Conservation (phyloP, 108 stramenopile genomes). For the Cyclotella baltica region DNA sequence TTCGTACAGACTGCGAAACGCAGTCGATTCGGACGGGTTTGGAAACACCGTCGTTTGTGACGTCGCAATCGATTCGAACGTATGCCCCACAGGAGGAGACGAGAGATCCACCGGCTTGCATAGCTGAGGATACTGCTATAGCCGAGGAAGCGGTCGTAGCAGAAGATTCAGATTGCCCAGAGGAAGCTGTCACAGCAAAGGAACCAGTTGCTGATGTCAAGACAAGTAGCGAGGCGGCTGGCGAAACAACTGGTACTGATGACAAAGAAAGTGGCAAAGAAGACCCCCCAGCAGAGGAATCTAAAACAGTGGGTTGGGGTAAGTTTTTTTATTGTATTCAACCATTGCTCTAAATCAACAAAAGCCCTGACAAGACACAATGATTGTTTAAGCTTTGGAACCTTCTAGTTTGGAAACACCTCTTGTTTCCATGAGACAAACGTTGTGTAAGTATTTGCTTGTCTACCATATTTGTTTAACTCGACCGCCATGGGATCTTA, state of each 20-base stretch:
- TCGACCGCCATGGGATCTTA: not conserved
- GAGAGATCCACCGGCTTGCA: not conserved
- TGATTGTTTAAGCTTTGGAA: not conserved
- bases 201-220: no score
- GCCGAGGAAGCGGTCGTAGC: not conserved
- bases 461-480: not conserved
- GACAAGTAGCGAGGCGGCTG: no score
- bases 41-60: no score
- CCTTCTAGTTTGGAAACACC: constrained; percentile 2
- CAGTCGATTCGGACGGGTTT: no score
- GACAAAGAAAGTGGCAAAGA: no score
- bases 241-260: no score
- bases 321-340: not conserved
- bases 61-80: no score
- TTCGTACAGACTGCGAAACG: no score
- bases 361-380: no score
- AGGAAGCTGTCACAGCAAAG: not conserved
- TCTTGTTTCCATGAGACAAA: not conserved
- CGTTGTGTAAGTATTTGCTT: constrained; percentile 1
- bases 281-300: no score
- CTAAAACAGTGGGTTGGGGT: no score
- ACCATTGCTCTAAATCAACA: not conserved
- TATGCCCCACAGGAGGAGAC: not conserved
- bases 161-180: not conserved
- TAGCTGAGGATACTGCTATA: not conserved